These are phyloP conservation scores for Termitomyces sp. DNA, from an alignment of 768 basidiomycete species.

Conservation along the genomic window DNA sequence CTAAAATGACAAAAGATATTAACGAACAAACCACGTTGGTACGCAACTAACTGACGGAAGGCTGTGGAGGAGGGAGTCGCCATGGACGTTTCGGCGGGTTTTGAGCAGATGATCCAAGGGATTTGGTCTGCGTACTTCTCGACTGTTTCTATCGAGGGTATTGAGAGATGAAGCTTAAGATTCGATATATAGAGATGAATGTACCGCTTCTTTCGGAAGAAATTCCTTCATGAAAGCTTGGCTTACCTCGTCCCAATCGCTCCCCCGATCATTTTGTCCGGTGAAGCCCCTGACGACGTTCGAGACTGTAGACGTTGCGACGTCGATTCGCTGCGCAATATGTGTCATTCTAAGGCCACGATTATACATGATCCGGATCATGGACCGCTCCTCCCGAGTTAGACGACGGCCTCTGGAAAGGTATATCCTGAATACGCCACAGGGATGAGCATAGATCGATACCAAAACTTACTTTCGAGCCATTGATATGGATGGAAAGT, in stretches of 20 bases:
- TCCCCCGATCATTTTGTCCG: background rate
- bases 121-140: background rate
- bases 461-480: background rate
- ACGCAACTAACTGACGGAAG: background rate
- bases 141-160: background rate
- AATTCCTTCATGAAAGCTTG: background rate
- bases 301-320: background rate
- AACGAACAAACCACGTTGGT: too few species aligned
- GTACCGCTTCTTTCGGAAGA: background rate
- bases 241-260: background rate
- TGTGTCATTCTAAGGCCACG: background rate
- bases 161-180: background rate
- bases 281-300: background rate
- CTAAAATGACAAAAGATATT: background rate
- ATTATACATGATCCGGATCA: conserved; percentile 3
- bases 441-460: background rate
- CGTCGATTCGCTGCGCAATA: background rate
- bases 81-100: background rate
- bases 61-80: background rate
- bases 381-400: background rate
- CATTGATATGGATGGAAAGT: background rate
- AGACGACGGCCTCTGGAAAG: background rate
- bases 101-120: background rate
- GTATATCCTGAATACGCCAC: background rate
- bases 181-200: background rate